Evolutionary conservation across 2,329 filamentous ascomycete species (phyloP), one percentile per base, ranked within the genome.

Genomic region (Orbilia oligospora): DNA sequence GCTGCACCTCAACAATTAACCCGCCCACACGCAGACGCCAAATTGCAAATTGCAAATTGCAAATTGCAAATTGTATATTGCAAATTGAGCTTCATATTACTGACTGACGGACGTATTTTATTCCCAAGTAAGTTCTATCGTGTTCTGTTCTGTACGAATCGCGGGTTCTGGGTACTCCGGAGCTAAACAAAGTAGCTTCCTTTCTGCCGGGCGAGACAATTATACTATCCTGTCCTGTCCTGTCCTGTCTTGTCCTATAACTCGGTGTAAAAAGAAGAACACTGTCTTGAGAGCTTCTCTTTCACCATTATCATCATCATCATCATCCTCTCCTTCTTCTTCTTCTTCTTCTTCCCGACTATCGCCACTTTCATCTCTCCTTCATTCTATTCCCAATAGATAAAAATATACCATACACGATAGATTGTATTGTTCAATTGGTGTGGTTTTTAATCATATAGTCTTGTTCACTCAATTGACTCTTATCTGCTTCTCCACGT

Each of bases 131-230:
- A 30, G 27, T 30, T 3, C 27, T 30, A 6, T 30, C n/a, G n/a
- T n/a, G n/a, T n/a, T n/a, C 27, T 30, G 27, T 30, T 30, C 27
- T 30, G 27, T 30, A 30, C 27, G 3, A 30, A 30, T 30, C 27
- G 46, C 46, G 9, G 46, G 8, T 24, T 24, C 20, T 14, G 53
- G 53, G 53, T 22, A 6, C 18, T 38, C 53, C 30, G 53, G 56
- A 69, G 76, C 68, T 70, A 81, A 71, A 65, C 49, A 67, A 9
- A 36, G 77, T 66, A 77, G 46, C 51, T 66, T 68, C 79, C 80
- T 77, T 80, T 81, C 82, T 81, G 83, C 83, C 84, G 84, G 84
- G 83, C 82, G 80, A 83, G 84, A 82, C 80, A 20, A 38, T 63
- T 36, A 65, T 30, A 30, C 27, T 51, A 51, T 65, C n/a, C n/a